These are phyloP conservation scores for Sergeia podlipaevii DNA, from an alignment of 208 protist species.

Conservation along the genomic window DNA sequence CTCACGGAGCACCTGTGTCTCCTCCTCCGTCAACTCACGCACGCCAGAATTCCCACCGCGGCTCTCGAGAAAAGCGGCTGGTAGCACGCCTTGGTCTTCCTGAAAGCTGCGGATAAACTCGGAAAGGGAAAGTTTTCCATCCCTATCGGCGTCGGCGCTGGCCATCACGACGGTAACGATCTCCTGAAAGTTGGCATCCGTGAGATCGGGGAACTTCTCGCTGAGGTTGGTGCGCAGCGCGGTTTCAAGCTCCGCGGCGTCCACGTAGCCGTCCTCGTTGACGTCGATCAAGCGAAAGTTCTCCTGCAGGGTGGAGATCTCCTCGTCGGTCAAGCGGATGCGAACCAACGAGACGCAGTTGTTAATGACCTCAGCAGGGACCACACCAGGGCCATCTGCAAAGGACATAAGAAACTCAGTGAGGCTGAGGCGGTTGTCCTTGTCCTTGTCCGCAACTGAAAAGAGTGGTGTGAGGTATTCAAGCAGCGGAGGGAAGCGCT, in stretches of 20 bases:
- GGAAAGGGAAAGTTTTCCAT: constrained; percentile 67
- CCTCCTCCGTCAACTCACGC: constrained; percentile 53
- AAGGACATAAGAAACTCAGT: constrained; percentile 77
- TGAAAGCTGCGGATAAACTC: constrained; percentile 88
- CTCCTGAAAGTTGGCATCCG: constrained; percentile 54
- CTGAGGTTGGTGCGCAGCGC: constrained; percentile 51
- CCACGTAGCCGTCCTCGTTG: constrained; percentile 69
- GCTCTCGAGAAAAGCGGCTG: constrained; percentile 63
- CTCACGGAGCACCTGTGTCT: constrained; percentile 52
- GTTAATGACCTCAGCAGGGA: constrained; percentile 85
- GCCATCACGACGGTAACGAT: constrained; percentile 73
- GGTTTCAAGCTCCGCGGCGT: constrained; percentile 54
- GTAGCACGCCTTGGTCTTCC: constrained; percentile 83
- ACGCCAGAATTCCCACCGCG: constrained; percentile 5
- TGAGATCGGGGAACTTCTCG: constrained; percentile 59
- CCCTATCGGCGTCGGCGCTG: constrained; percentile 59
- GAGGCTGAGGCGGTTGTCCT: constrained; percentile 55
- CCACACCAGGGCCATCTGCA: constrained; percentile 66
- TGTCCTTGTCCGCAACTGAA: constrained; percentile 70
- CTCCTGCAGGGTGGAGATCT: constrained; percentile 71
- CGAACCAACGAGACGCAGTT: constrained; percentile 66
- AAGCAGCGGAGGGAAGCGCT: constrained; percentile 43
- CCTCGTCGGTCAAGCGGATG: constrained; percentile 74
- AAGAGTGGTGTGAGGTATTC: constrained; percentile 71
- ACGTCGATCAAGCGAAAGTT: constrained; percentile 68